phyloP scores from a whole-genome alignment of 2,329 filamentous ascomycete species.

The Cytospora leucostoma region DNA sequence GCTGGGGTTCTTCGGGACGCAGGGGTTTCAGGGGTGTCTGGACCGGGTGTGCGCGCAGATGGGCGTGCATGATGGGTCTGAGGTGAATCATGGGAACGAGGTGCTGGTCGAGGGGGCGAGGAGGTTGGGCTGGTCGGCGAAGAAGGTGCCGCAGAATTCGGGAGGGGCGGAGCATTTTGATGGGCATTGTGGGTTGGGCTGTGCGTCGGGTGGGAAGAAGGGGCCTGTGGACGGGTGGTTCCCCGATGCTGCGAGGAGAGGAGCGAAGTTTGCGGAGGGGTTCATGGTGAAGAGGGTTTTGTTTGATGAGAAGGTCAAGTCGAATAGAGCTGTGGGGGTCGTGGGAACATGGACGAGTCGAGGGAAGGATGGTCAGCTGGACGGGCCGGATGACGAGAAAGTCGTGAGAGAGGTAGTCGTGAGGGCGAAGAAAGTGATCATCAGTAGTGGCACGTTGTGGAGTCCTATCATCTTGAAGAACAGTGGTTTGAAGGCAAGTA shows the following conservation, averaged over 20 bases:
- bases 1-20: constrained; percentile 70
- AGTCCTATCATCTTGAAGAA: constrained; percentile 72
- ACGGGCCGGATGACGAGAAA: constrained; percentile 41
- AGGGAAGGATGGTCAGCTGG: constrained; percentile 51
- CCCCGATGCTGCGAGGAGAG: constrained; percentile 72
- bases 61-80: constrained; percentile 70
- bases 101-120: constrained; percentile 70
- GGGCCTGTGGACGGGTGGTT: constrained; percentile 74
- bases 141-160: constrained; percentile 74
- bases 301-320: constrained; percentile 58
- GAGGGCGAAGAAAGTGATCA: constrained; percentile 73
- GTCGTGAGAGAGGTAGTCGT: constrained; percentile 63
- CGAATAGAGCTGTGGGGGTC: constrained; percentile 65
- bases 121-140: constrained; percentile 70
- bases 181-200: constrained; percentile 58
- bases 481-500: constrained; percentile 66
- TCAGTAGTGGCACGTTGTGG: constrained; percentile 71
- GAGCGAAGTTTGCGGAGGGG: constrained; percentile 78
- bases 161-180: constrained; percentile 71
- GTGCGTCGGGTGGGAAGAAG: constrained; percentile 70
- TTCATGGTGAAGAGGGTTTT: constrained; percentile 69
- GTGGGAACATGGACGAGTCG: constrained; percentile 72
- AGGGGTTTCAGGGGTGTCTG: constrained; percentile 70
- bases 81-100: constrained; percentile 70
- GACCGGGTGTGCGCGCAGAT: constrained; percentile 75